Percentiles rank a stretch among this genome's conserved stretches.
Evolutionary conservation across 78 protist genomes (phyloP).

Genomic region (Dictyostelium purpureum): DNA sequence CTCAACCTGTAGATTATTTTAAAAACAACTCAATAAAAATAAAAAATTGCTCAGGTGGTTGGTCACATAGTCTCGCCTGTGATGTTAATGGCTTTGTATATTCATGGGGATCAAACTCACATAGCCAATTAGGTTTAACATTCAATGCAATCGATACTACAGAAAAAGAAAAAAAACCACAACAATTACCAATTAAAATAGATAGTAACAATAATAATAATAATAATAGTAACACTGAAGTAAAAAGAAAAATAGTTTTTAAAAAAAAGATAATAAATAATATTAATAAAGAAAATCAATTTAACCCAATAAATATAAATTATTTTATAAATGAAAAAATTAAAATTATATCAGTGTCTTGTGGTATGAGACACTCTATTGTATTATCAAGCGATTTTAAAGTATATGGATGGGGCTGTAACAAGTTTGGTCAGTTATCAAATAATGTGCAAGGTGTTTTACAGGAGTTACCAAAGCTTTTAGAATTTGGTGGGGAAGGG

Average conservation of each 20-base stretch:
- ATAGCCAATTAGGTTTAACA: slow-evolving; percentile 34
- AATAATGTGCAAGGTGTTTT: background rate
- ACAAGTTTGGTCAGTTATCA: slow-evolving; percentile 68
- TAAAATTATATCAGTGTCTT: background rate
- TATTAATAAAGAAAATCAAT: background rate
- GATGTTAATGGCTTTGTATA: slow-evolving; percentile 5
- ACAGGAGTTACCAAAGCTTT: background rate
- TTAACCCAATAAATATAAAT: background rate
- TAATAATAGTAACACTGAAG: background rate
- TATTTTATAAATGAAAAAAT: background rate
- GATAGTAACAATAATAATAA: background rate
- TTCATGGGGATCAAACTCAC: slow-evolving; percentile 51
- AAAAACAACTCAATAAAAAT: background rate
- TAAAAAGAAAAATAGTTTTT: background rate
- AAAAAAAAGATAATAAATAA: background rate
- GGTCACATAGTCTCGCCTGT: slow-evolving; percentile 27
- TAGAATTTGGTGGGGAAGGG: background rate
- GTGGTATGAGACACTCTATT: slow-evolving; percentile 58
- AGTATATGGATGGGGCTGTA: slow-evolving; percentile 67
- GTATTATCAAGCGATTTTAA: background rate
- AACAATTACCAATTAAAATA: background rate
- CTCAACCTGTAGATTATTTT: background rate
- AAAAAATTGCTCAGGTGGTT: slow-evolving; percentile 5
- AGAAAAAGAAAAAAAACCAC: background rate
- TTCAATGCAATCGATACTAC: background rate